A percentile compares a stretch with the other conserved stretches of the same genome.
Conservation (phyloP, 805 yeast species). For the Starmera quercuum region DNA sequence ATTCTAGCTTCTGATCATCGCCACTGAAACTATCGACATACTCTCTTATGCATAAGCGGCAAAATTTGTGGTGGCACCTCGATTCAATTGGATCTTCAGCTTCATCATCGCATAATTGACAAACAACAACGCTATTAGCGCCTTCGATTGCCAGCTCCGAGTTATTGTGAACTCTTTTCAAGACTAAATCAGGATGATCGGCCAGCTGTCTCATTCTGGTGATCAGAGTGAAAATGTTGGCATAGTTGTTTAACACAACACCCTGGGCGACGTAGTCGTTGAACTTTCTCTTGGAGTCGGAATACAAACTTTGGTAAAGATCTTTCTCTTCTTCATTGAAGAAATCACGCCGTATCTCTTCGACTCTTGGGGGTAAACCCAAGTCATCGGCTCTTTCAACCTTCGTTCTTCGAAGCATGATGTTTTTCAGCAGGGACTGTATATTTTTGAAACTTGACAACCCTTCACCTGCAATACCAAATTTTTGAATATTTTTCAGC, state of each 20-base stretch:
- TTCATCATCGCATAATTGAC: conserved; percentile 94
- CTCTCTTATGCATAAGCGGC: conserved; percentile 87
- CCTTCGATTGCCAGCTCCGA: conserved; percentile 23
- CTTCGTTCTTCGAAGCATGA: conserved; percentile 92
- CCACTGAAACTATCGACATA: conserved; percentile 80
- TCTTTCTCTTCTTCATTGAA: conserved; percentile 96
- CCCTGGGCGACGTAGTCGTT: conserved; percentile 94
- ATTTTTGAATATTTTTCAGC: conserved; percentile 87
- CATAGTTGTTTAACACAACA: conserved; percentile 92
- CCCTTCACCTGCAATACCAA: conserved; percentile 79
- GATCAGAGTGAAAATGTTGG: conserved; percentile 90
- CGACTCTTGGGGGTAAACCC: conserved; percentile 94
- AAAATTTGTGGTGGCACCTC: conserved; percentile 88
- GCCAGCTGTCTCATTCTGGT: conserved; percentile 98
- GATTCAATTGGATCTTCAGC: conserved; percentile 97
- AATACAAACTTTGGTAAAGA: conserved; percentile 76
- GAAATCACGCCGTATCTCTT: conserved; percentile 76
- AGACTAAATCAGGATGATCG: conserved; percentile 94
- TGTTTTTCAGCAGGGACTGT: conserved; percentile 63
- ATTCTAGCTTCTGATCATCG: conserved; percentile 48
- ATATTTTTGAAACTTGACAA: conserved; percentile 68
- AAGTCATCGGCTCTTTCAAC: conserved; percentile 95
- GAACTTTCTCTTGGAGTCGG: conserved; percentile 81
- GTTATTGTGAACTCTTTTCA: conserved; percentile 51
- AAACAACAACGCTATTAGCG: conserved; percentile 49